These are phyloP conservation scores for Eucalyptus virginea DNA, from an alignment of 345 rosid genomes.

Conservation along the genomic window DNA sequence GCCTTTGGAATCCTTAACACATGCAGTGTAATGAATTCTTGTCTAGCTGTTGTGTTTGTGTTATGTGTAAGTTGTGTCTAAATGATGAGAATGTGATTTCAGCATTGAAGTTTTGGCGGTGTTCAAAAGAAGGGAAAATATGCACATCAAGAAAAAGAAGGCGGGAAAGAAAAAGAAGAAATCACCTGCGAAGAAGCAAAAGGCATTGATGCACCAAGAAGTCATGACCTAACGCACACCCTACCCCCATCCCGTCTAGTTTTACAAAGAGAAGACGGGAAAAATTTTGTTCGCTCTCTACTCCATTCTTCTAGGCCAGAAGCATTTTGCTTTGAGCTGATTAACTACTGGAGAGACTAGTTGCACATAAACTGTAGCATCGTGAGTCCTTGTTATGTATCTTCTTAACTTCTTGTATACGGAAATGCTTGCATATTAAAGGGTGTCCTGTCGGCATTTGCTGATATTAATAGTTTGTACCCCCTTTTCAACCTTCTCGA, in stretches of 20 bases:
- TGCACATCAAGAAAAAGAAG: conserved; percentile 50
- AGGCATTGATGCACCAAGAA: neutral
- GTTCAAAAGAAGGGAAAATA: conserved; percentile 42
- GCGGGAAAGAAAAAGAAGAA: conserved; percentile 36
- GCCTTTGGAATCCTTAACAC: neutral
- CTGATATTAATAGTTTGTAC: neutral
- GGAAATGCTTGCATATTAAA: neutral
- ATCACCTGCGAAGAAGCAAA: neutral
- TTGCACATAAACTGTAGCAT: neutral
- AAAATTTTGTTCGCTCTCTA: neutral
- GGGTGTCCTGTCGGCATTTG: neutral
- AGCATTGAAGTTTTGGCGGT: conserved; percentile 81
- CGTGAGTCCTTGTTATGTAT: neutral
- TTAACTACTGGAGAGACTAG: neutral
- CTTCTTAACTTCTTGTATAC: neutral
- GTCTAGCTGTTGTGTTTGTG: neutral
- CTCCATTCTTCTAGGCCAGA: neutral
- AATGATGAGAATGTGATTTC: neutral
- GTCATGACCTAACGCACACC: neutral
- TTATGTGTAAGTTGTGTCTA: neutral
- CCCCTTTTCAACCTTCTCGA: neutral
- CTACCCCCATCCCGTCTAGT: neutral
- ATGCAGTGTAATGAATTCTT: neutral
- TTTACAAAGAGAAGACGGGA: neutral
- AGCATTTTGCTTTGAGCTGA: neutral